These are phyloP conservation scores for Colletotrichum godetiae DNA, from an alignment of 2,329 filamentous ascomycete genomes.

Conservation along the genomic window DNA sequence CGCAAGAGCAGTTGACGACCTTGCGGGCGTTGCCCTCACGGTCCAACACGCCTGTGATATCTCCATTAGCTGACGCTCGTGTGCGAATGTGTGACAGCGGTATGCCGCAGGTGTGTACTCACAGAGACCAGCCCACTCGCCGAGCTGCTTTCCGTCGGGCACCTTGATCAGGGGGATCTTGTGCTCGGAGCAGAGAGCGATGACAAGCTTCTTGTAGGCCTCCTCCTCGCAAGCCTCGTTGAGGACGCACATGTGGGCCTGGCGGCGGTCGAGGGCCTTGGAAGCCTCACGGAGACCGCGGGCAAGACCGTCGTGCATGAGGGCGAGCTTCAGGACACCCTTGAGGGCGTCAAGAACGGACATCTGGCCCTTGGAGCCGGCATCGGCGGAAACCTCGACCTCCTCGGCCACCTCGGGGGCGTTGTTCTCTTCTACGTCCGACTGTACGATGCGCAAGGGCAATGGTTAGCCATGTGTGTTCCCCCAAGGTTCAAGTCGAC, in stretches of 20 bases:
- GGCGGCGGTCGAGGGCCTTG: slow-evolving; percentile 98
- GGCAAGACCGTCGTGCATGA: slow-evolving; percentile 99
- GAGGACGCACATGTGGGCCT: slow-evolving; percentile 99
- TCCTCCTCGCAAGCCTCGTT: slow-evolving; percentile 99
- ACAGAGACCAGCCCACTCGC: slow-evolving; percentile 99
- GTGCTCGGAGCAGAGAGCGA: slow-evolving; percentile 98
- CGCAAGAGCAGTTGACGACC: slow-evolving; percentile 99
- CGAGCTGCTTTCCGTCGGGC: slow-evolving; percentile 98
- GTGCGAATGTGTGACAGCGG: background rate
- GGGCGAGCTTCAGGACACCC: slow-evolving; percentile 97
- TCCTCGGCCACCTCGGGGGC: slow-evolving; percentile 86
- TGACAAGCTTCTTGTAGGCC: slow-evolving; percentile 99
- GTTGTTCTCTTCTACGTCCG: slow-evolving; percentile 99
- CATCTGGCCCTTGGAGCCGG: slow-evolving; percentile 91
- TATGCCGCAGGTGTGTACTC: slow-evolving; percentile 59
- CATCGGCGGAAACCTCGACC: slow-evolving; percentile 96
- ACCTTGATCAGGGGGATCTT: slow-evolving; percentile 99
- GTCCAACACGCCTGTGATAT: slow-evolving; percentile 85
- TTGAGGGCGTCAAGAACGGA: slow-evolving; percentile 98
- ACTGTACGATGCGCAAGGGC: slow-evolving; percentile 64
- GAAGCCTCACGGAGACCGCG: slow-evolving; percentile 97
- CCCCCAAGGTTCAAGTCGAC: background rate
- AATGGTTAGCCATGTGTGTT: slow-evolving; percentile 35
- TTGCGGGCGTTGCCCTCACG: slow-evolving; percentile 99
- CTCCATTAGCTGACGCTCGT: slow-evolving; percentile 42